Percentiles rank a stretch among this genome's conserved stretches.
phyloP scores from a whole-genome alignment of 75 land plant genomes.

The Adiantum capillusveneris region DNA sequence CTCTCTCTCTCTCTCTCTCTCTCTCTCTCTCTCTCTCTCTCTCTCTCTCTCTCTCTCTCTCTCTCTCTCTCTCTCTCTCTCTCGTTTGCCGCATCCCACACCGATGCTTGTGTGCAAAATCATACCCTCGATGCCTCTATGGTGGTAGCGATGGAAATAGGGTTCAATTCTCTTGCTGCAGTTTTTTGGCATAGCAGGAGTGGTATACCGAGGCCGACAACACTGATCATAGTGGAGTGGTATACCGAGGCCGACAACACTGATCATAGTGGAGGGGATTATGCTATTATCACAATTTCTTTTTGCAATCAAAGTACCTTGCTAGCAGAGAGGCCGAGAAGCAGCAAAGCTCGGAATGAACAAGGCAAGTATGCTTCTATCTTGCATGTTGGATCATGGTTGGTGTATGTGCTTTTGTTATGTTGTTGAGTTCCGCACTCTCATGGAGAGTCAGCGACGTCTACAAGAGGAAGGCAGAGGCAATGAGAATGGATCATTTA shows the following conservation, averaged over 20 bases:
- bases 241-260: conserved; percentile 23
- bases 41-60: too few species aligned
- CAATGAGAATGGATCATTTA: too few species aligned
- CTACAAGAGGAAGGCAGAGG: conserved; percentile 11
- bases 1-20: too few species aligned
- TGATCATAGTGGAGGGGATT: conserved; percentile 22
- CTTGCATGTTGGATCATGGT: conserved; percentile 69
- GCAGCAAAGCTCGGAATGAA: conserved; percentile 38
- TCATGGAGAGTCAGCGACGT: conserved; percentile 12
- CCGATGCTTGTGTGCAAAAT: too few species aligned
- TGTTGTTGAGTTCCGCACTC: conserved; percentile 47
- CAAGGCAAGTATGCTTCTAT: conserved; percentile 66
- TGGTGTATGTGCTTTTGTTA: conserved; percentile 62
- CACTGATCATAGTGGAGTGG: conserved; percentile 25
- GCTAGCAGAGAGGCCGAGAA: conserved; percentile 82
- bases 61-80: too few species aligned
- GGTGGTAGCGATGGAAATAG: too few species aligned
- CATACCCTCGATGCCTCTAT: too few species aligned
- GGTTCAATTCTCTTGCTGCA: too few species aligned
- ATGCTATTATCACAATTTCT: conserved; percentile 39
- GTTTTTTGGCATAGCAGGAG: conserved; percentile 11
- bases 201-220: conserved; percentile 26
- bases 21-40: too few species aligned
- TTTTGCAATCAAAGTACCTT: conserved; percentile 46
- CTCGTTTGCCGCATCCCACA: too few species aligned